phyloP scores from a whole-genome alignment of 1,284 basidiomycete species.

The Malassezia japonica region DNA sequence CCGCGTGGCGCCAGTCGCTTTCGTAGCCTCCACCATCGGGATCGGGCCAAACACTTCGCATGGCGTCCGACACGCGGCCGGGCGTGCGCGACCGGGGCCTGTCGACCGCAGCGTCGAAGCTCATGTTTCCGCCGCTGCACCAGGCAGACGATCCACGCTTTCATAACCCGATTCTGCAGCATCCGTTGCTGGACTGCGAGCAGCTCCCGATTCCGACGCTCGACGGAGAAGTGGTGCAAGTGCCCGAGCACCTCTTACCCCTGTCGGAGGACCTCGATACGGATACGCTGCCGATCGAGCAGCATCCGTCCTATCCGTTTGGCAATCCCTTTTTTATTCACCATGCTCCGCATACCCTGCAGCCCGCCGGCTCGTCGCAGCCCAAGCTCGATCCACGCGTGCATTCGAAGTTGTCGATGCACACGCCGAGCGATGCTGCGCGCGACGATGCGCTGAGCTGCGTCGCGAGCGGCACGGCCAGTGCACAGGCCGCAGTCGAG shows the following conservation, averaged over 20 bases:
- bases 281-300: conserved; percentile 36
- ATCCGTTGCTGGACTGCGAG: conserved; percentile 6
- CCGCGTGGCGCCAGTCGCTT: conserved; percentile 9
- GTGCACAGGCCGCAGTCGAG: conserved; percentile 9
- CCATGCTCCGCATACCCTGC: conserved; percentile 15
- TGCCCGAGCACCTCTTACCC: conserved; percentile 31
- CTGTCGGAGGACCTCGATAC: conserved; percentile 28
- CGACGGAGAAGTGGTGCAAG: conserved; percentile 9
- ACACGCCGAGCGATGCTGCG: not conserved
- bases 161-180: conserved; percentile 15
- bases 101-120: not conserved
- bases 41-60: not conserved
- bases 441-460: conserved; percentile 9
- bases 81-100: not conserved
- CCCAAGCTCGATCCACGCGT: conserved; percentile 16
- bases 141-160: conserved; percentile 12
- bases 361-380: conserved; percentile 15
- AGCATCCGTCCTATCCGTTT: conserved; percentile 37
- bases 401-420: conserved; percentile 9
- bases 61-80: conserved; percentile 1
- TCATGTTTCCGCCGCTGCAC: conserved; percentile 17
- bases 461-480: conserved; percentile 7
- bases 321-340: conserved; percentile 23
- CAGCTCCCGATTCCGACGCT: conserved; percentile 4
- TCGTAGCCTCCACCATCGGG: not conserved